Base-by-base conservation (phyloP, 176 grass and related monocot species). In the Oryza longistaminata region DNA sequence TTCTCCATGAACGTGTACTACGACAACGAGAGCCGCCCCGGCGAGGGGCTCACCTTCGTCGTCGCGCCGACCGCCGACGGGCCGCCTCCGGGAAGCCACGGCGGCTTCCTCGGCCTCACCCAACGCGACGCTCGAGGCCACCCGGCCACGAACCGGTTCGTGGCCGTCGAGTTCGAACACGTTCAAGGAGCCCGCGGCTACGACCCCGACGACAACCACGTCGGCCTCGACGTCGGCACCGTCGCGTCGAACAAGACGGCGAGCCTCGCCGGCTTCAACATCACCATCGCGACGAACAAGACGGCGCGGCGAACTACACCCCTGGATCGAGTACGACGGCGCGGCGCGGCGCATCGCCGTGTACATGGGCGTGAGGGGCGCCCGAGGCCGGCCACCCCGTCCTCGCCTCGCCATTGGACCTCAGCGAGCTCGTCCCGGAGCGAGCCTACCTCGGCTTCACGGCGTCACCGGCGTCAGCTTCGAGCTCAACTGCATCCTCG, bases 401-500 rank as follows among this genome's bases (percentile, higher is more conserved):
- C 1, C 75, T 94, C 9, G 61, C 78, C 1, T 2, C 79, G 7
- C 50, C 85, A 19, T 48, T 94, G 9, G 90, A 94, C 85, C 82
- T 92, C 58, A 84, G 87, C 70, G 29, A 80, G n/a, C 40, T 81
- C 85, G 55, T 94, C 3, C 50, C 31, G 0, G 88, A 90, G 66
- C 1, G 11, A 6, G 70, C 85, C 2, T 94, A 90, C 79, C 19
- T 92, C 66, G 93, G 93, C 29, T 94, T 94, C 90, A 39, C 93
- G 1, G 93, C 40, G 14, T 77, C 71, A 94, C 90, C 4, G 87
- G 93, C 11, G 2, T 12, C 14, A 35, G 7, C 79, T 88, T 77
- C 71, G 64, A 94, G 87, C 93, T 94, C 85, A 94, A 94, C 88
- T 94, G 93, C 71, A 42, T 94, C 75, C 85, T 94, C 7, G 85